A percentile compares a stretch with the other conserved stretches of the same genome.
Evolutionary conservation across 768 basidiomycete genomes (phyloP).

Genomic region (Paxillus ammoniavirescens): DNA sequence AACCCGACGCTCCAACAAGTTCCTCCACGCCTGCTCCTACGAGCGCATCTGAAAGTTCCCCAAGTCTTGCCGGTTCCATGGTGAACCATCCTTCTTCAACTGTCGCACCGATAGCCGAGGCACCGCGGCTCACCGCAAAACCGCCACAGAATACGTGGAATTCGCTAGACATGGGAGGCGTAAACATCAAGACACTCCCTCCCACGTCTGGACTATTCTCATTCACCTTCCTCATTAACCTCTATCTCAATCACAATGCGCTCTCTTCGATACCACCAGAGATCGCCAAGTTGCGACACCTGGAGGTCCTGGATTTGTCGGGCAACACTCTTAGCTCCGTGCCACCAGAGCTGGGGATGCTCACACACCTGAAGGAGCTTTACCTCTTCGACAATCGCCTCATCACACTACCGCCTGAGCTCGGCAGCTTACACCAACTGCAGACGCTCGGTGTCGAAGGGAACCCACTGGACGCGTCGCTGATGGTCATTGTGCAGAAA

Average conservation of each 20-base stretch:
- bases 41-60: conserved; percentile 34
- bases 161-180: conserved; percentile 94
- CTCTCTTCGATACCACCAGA: conserved; percentile 76
- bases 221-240: conserved; percentile 90
- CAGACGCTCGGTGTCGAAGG: conserved; percentile 95
- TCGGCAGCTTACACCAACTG: conserved; percentile 89
- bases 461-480: conserved; percentile 81
- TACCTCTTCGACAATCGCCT: conserved; percentile 95
- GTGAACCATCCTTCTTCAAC: conserved; percentile 73
- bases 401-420: conserved; percentile 78
- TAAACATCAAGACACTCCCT: conserved; percentile 89
- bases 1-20: conserved; percentile 26
- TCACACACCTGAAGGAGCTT: conserved; percentile 86
- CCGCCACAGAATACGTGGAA: conserved; percentile 82
- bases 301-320: conserved; percentile 89
- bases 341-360: conserved; percentile 87
- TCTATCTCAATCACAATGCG: conserved; percentile 96
- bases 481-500: conserved; percentile 85
- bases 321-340: conserved; percentile 78
- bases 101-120: conserved; percentile 68
- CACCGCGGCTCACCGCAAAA: conserved; percentile 62
- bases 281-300: conserved; percentile 79
- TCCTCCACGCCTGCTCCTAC: conserved; percentile 31
- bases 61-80: conserved; percentile 31
- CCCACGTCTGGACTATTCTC: conserved; percentile 70